A percentile compares a stretch with the other conserved stretches of the same genome.
These are phyloP conservation scores for Neofusicoccum ribis DNA, from an alignment of 2,329 filamentous ascomycete genomes.

Conservation along the genomic window DNA sequence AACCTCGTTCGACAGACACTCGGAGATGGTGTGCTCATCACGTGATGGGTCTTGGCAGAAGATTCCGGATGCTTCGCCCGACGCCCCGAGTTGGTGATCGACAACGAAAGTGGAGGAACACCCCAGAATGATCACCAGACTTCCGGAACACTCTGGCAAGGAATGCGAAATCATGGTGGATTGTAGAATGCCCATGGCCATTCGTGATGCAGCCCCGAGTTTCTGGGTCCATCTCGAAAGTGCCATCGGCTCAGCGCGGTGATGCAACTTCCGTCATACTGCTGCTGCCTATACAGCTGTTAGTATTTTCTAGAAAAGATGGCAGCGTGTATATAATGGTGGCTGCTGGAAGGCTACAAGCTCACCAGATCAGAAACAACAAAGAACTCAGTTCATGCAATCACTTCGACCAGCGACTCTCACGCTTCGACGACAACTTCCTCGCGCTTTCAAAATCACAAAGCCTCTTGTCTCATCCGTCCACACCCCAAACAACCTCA, in stretches of 20 bases:
- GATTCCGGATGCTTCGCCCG: no score
- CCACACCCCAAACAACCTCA: conserved; percentile 25
- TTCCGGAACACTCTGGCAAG: neutral
- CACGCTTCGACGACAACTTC: conserved; percentile 29
- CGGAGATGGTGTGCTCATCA: neutral
- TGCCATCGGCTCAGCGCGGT: neutral
- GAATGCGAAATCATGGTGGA: neutral
- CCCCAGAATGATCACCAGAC: conserved; percentile 11
- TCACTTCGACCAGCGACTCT: conserved; percentile 32
- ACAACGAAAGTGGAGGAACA: neutral
- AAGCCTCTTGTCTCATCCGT: conserved; percentile 28
- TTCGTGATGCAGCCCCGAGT: neutral
- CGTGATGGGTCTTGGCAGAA: conserved; percentile 7
- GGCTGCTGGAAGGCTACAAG: neutral
- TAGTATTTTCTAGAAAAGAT: conserved; percentile 32
- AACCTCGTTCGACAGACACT: neutral
- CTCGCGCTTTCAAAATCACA: conserved; percentile 33
- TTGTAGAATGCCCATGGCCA: conserved; percentile 1
- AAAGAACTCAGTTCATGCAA: conserved; percentile 36
- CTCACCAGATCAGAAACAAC: conserved; percentile 29
- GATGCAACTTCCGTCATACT: conserved; percentile 2
- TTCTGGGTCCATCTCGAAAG: conserved; percentile 10
- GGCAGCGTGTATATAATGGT: conserved; percentile 31
- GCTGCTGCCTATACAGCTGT: neutral
- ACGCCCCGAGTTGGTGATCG: neutral